Conservation (phyloP, 805 yeast species). For the Pachysolen tannophilus region DNA sequence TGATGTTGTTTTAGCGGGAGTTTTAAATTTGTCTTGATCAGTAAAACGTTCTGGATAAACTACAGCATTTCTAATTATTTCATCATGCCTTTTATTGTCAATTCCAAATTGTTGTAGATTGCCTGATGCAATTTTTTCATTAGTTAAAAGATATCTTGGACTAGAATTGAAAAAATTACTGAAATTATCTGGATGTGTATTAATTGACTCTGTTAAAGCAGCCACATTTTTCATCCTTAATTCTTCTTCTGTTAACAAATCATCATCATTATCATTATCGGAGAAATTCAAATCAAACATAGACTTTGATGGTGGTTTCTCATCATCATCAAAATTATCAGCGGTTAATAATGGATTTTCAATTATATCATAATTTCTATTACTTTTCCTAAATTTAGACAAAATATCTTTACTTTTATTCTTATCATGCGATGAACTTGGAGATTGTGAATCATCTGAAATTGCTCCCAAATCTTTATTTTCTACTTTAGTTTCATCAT, state of each 20-base stretch:
- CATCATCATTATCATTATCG: conserved; percentile 31
- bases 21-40: neutral
- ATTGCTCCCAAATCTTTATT: conserved; percentile 11
- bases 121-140: conserved; percentile 13
- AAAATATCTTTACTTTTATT: neutral
- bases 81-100: neutral
- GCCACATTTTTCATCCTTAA: conserved; percentile 2
- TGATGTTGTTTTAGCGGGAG: neutral
- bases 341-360: conserved; percentile 36
- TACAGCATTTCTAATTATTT: neutral
- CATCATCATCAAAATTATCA: conserved; percentile 29
- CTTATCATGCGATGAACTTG: conserved; percentile 13
- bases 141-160: conserved; percentile 14
- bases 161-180: conserved; percentile 35
- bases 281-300: conserved; percentile 37
- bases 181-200: conserved; percentile 37
- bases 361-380: too few species aligned
- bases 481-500: conserved; percentile 7
- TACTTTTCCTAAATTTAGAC: too few species aligned
- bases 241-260: conserved; percentile 25
- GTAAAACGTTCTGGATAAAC: neutral
- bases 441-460: conserved; percentile 13
- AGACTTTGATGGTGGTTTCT: conserved; percentile 42
- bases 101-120: neutral
- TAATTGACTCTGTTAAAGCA: conserved; percentile 13